Base-by-base conservation (phyloP, 78 protist species). In the Chrysochromulina tobinii region DNA sequence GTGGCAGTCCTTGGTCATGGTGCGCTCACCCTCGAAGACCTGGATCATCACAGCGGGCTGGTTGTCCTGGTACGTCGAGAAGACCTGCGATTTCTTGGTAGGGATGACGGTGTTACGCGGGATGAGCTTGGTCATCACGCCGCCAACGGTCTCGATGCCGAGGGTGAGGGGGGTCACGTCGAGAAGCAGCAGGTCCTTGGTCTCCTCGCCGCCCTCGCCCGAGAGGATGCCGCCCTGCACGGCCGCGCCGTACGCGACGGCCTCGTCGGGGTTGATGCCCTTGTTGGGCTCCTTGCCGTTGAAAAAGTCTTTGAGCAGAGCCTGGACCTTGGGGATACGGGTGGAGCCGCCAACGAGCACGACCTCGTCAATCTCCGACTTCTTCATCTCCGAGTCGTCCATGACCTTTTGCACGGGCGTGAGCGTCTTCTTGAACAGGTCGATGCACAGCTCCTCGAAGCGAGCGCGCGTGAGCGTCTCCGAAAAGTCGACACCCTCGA, bases 211-310 rank as follows among this genome's bases (percentile, higher is more conserved):
- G 12, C 96, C 98, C 77, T 91, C 98, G 23, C 97, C 98, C 0
- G 96, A 48, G 25, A 99, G 94, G 55, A 98, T 94, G n/a, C 97
- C 99, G n/a, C 98, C 99, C 95, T 99, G 99, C 11, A 98, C 98
- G 61, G 99, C 99, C 0, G 99, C 99, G 66, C 95, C 94, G 84
- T 93, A 96, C 64, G 99, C 99, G 0, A 99, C 99, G 58, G 99
- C 99, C 95, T 98, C 99, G 83, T 99, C 99, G 92, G 99, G 99
- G 96, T 98, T 97, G 95, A 99, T 96, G 66, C 99, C 98, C 86
- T 92, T 92, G 94, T 95, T 97, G 55, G 97, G 99, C 93, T 99
- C 99, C 96, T 97, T 97, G 58, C 99, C 99, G 93, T 98, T 94
- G 97, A 99, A 99, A 93, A 95, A 98, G 92, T 98, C 99, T 93